phyloP scores from a whole-genome alignment of 2,329 filamentous ascomycete species.

The Ramularia collo-cygni region DNA sequence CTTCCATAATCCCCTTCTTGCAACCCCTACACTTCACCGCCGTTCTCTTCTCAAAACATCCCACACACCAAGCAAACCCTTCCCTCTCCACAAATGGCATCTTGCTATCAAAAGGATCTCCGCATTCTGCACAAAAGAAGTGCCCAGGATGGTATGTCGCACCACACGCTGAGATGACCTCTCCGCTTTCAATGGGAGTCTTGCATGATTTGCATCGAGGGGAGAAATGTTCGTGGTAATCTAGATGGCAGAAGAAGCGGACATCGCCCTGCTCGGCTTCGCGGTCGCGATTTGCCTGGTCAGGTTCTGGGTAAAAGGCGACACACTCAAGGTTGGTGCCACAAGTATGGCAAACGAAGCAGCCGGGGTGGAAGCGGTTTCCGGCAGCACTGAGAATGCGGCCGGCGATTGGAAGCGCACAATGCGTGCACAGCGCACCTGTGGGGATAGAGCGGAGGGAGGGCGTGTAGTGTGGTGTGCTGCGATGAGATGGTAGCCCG shows the following conservation, averaged over 20 bases:
- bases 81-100: slow-evolving; percentile 95
- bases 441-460: slow-evolving; percentile 37
- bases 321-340: slow-evolving; percentile 85
- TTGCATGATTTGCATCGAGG: slow-evolving; percentile 93
- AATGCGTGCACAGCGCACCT: slow-evolving; percentile 76
- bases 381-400: slow-evolving; percentile 81
- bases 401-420: slow-evolving; percentile 76
- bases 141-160: slow-evolving; percentile 96
- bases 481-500: slow-evolving; percentile 15
- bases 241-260: slow-evolving; percentile 95
- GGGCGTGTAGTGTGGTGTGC: slow-evolving; percentile 40
- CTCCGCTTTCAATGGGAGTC: slow-evolving; percentile 81
- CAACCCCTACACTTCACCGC: slow-evolving; percentile 85
- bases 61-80: slow-evolving; percentile 93
- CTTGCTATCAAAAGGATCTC: slow-evolving; percentile 61
- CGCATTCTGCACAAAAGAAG: slow-evolving; percentile 98
- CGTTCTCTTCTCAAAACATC: slow-evolving; percentile 85
- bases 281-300: slow-evolving; percentile 51
- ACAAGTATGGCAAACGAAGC: slow-evolving; percentile 85
- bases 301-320: slow-evolving; percentile 91
- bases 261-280: slow-evolving; percentile 58
- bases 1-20: slow-evolving; percentile 74
- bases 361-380: slow-evolving; percentile 82
- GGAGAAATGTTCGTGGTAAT: slow-evolving; percentile 92
- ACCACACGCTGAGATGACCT: slow-evolving; percentile 88